Conservation (phyloP, 495 filamentous ascomycete genomes). For the Massariosphaeria phaeospora region DNA sequence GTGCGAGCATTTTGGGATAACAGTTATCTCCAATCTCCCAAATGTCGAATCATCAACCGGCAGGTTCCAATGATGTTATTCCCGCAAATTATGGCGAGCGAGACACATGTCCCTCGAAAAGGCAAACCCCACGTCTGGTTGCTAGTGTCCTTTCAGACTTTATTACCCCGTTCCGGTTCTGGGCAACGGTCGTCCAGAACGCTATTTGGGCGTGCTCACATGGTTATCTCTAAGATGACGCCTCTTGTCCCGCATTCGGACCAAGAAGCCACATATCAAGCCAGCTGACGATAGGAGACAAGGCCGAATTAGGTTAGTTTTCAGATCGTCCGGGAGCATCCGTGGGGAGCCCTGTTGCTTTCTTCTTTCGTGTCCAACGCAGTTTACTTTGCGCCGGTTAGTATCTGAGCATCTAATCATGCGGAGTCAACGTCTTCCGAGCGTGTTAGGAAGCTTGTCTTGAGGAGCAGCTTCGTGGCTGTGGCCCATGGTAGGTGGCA, state of each 20-base stretch:
- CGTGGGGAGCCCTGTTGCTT: background rate
- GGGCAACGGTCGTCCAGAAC: background rate
- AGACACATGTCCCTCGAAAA: background rate
- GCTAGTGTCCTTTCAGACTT: background rate
- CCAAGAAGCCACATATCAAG: too few species aligned
- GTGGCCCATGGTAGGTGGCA: too few species aligned
- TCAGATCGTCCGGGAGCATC: background rate
- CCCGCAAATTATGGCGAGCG: constrained; percentile 1
- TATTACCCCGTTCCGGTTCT: background rate
- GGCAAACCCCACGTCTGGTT: background rate
- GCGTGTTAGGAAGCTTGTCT: too few species aligned
- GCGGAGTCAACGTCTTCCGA: too few species aligned
- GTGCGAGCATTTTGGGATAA: too few species aligned
- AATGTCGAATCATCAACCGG: too few species aligned
- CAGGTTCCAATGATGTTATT: too few species aligned
- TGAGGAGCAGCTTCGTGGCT: too few species aligned
- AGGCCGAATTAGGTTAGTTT: background rate
- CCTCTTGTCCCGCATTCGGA: too few species aligned
- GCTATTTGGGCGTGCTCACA: background rate
- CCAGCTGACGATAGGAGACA: too few species aligned
- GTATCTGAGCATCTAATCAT: constrained; percentile 6
- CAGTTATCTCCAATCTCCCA: too few species aligned
- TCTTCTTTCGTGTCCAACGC: background rate
- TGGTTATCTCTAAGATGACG: too few species aligned
- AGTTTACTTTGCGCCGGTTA: constrained; percentile 1